Conservation (phyloP, 768 basidiomycete species). For the Amanita molliuscula region DNA sequence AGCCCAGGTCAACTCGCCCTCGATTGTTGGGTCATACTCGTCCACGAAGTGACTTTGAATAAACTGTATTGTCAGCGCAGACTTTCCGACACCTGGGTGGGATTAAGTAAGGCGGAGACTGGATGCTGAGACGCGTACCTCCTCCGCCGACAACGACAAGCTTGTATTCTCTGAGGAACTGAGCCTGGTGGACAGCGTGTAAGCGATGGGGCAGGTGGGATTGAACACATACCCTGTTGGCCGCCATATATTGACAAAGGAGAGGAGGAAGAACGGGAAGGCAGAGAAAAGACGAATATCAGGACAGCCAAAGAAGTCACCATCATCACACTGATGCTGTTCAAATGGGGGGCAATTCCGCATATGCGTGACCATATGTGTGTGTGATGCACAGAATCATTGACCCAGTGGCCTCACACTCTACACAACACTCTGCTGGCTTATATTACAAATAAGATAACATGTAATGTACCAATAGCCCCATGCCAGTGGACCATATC, state of each 20-base stretch:
- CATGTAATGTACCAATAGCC: not conserved
- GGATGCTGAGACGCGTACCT: constrained; percentile 33
- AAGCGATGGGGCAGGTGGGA: not conserved
- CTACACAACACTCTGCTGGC: not conserved
- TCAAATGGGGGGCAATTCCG: not conserved
- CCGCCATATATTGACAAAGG: constrained; percentile 21
- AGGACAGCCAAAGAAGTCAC: not conserved
- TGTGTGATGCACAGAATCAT: not conserved
- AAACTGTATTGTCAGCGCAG: constrained; percentile 94
- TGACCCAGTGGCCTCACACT: not conserved
- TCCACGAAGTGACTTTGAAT: constrained; percentile 93
- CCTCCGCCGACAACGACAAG: constrained; percentile 98
- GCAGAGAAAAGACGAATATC: not conserved
- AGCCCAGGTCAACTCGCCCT: constrained; percentile 38
- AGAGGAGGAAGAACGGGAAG: constrained; percentile 8
- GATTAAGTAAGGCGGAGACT: constrained; percentile 1
- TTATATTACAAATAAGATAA: not conserved
- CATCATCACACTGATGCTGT: no score
- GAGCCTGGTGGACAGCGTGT: constrained; percentile 40
- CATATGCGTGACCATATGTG: not conserved
- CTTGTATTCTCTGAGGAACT: constrained; percentile 95
- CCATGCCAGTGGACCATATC: not conserved
- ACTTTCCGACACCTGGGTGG: constrained; percentile 51
- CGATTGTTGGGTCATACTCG: constrained; percentile 93
- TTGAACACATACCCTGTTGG: constrained; percentile 21